Evolutionary conservation across 768 basidiomycete species (phyloP), one percentile per base, ranked within the genome.

Genomic region (Pleurotus platypus): DNA sequence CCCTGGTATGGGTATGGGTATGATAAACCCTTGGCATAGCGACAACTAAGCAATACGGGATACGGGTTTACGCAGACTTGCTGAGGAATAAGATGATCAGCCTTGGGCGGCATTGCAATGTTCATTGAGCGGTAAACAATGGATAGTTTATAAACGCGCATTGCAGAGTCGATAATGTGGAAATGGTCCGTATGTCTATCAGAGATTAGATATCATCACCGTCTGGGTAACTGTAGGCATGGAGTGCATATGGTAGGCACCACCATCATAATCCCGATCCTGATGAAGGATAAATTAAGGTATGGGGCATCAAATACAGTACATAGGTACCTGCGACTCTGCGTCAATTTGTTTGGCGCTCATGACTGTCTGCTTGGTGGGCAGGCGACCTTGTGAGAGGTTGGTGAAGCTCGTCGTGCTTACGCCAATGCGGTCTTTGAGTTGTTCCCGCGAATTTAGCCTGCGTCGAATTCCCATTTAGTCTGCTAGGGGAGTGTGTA

Each of bases 161-260:
- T 30, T 30, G 27, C 27, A 30, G 27, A 30, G 27, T 30, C 27
- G 27, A 30, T 30, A 30, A 30, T 9, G 8, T 6, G 6, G 27
- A 27, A 27, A 27, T 8, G 27, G 27, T 27, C 27, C 27, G 6
- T 30, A 9, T 30, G 6, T 30, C 5, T 30, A 30, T 66, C 62
- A 67, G 5, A 67, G 59, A 39, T 62, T 58, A 11, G 61, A 55
- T 24, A 67, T 57, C 35, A 65, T 61, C 46, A 67, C 62, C 7
- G 64, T 61, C 48, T 63, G 65, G 6, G 60, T 65, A 7, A 67
- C 60, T 35, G 61, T 67, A 16, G 64, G 64, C 66, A 65, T 65
- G n/a, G 56, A 26, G n/a, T 49, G 48, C 42, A 43, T 43, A n/a
- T 16, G 6, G 18, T 43, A 46, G 5, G 57, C 53, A 46, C 50